Evolutionary conservation across 495 filamentous ascomycete genomes (phyloP).

Genomic region (Penicillium dipodomyicola): DNA sequence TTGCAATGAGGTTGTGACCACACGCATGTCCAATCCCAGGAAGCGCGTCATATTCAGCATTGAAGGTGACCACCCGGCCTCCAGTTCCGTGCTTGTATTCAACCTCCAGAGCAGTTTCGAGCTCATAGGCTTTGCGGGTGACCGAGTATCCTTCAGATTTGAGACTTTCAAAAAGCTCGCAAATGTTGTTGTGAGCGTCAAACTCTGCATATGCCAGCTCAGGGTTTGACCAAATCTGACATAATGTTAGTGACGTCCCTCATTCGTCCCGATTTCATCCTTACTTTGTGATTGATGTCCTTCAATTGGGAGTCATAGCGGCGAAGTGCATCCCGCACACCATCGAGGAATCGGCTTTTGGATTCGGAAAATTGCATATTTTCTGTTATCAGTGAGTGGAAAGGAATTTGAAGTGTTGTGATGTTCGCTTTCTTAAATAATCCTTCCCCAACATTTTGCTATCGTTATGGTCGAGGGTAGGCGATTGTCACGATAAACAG

Average conservation of each 20-base stretch:
- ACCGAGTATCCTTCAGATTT: slow-evolving; percentile 33
- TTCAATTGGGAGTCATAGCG: slow-evolving; percentile 38
- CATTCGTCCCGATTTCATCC: background rate
- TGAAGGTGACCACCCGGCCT: slow-evolving; percentile 54
- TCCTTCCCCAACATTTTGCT: background rate
- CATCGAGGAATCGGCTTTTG: slow-evolving; percentile 28
- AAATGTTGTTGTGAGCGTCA: slow-evolving; percentile 52
- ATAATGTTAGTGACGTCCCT: background rate
- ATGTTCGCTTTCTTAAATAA: background rate
- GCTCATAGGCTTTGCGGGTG: slow-evolving; percentile 45
- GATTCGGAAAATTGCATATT: slow-evolving; percentile 30
- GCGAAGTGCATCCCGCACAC: slow-evolving; percentile 30
- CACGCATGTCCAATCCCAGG: slow-evolving; percentile 49
- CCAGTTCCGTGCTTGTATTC: slow-evolving; percentile 45
- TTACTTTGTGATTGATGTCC: slow-evolving; percentile 48
- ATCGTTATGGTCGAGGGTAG: background rate
- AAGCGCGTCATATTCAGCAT: slow-evolving; percentile 57
- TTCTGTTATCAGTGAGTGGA: slow-evolving; percentile 2
- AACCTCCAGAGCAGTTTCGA: slow-evolving; percentile 58
- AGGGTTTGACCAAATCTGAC: slow-evolving; percentile 49
- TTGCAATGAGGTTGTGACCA: slow-evolving; percentile 49
- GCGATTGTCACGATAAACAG: background rate
- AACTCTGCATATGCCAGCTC: slow-evolving; percentile 55
- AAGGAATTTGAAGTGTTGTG: background rate
- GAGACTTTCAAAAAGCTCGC: slow-evolving; percentile 41